phyloP scores from a whole-genome alignment of 345 rosid genomes.

The Combretum micranthum region DNA sequence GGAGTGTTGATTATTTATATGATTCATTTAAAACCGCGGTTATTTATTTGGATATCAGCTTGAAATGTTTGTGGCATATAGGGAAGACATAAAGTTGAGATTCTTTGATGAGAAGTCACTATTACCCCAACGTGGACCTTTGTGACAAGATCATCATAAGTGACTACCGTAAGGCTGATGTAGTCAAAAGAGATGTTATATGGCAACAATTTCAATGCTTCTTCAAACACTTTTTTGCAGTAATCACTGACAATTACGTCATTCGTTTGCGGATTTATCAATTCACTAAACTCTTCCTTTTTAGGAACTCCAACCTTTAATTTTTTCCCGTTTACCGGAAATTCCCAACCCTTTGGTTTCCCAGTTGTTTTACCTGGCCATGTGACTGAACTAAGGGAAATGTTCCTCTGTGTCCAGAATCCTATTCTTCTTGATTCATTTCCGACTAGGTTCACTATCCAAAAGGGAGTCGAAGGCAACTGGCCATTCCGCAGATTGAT shows the following conservation, averaged over 20 bases:
- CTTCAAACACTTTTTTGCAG: conserved; percentile 29
- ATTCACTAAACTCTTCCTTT: conserved; percentile 25
- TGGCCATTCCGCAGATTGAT: no score
- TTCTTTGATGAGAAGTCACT: conserved; percentile 2
- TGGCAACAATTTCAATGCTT: conserved; percentile 17
- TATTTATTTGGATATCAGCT: no score
- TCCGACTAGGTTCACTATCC: no score
- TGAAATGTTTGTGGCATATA: no score
- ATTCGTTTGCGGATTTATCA: conserved; percentile 13
- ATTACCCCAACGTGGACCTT: conserved; percentile 12
- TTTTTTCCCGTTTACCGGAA: conserved; percentile 14
- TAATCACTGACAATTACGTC: neutral
- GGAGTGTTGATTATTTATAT: no score
- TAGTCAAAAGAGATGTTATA: conserved; percentile 9
- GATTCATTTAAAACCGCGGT: no score
- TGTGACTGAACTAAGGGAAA: conserved; percentile 1
- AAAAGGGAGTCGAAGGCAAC: no score
- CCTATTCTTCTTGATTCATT: conserved; percentile 23
- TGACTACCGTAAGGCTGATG: no score
- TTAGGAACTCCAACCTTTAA: conserved; percentile 26
- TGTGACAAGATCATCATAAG: conserved; percentile 20
- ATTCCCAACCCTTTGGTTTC: conserved; percentile 18
- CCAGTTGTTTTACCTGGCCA: conserved; percentile 17
- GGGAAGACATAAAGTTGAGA: no score
- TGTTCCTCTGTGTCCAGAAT: conserved; percentile 26